These are phyloP conservation scores for Vachellia pachyceras DNA, from an alignment of 306 rosid genomes.

Conservation along the genomic window DNA sequence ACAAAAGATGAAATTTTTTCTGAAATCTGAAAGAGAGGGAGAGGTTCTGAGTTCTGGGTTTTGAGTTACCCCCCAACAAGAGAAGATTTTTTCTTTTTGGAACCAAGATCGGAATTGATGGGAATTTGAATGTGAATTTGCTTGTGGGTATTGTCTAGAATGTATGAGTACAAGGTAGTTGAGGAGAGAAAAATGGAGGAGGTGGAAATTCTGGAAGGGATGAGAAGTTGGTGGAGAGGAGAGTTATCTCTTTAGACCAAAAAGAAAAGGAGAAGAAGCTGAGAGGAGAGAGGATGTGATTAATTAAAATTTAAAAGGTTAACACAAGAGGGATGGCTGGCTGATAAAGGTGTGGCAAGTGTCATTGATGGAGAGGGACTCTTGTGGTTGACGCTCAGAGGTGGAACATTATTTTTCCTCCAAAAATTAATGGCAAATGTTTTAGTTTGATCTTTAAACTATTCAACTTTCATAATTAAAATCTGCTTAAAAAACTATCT, in stretches of 20 bases:
- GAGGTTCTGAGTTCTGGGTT: not conserved
- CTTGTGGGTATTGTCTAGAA: not conserved
- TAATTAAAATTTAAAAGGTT: not conserved
- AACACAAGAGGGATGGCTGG: not conserved
- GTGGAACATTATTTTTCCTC: not conserved
- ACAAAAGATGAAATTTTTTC: not conserved
- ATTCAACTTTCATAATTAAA: too few species aligned
- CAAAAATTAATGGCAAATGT: too few species aligned
- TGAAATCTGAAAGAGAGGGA: not conserved
- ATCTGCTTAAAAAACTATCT: too few species aligned
- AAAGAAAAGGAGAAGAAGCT: not conserved
- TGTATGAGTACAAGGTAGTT: not conserved
- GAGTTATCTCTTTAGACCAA: not conserved
- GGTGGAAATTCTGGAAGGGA: constrained; percentile 8
- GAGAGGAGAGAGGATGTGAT: not conserved
- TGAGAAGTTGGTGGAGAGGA: constrained; percentile 13
- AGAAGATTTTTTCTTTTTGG: not conserved
- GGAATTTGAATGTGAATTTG: not conserved
- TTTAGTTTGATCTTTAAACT: too few species aligned
- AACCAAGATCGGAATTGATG: not conserved
- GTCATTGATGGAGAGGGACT: not conserved
- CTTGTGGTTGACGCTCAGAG: not conserved
- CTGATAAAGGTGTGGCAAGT: not conserved
- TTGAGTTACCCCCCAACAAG: not conserved
- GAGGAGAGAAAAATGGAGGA: not conserved